Conservation (phyloP, 306 rosid genomes). For the Pyrus bretschneideri region DNA sequence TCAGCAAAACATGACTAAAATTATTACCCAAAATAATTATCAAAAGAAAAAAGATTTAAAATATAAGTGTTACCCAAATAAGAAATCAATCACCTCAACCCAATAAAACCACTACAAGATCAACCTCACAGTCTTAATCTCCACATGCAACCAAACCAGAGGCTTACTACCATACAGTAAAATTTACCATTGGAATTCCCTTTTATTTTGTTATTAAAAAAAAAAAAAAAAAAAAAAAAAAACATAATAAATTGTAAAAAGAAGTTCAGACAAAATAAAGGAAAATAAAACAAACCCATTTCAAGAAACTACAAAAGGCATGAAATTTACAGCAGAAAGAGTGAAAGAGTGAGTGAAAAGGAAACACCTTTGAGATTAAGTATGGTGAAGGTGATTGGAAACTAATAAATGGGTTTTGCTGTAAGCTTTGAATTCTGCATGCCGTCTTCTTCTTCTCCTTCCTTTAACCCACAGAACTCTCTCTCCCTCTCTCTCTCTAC, state of each 20-base stretch:
- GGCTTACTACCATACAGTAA: constrained; percentile 17
- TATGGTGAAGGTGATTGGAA: constrained; percentile 1
- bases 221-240: background rate
- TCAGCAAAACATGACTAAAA: background rate
- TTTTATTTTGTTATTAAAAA: background rate
- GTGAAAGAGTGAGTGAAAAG: background rate
- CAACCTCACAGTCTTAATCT: constrained; percentile 17
- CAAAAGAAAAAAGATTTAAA: background rate
- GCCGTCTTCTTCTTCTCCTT: constrained; percentile 3
- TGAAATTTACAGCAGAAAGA: background rate
- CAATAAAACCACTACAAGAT: background rate
- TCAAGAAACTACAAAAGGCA: background rate
- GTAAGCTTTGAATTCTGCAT: constrained; percentile 21
- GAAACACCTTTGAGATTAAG: constrained; percentile 18
- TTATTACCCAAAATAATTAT: background rate
- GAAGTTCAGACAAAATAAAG: background rate
- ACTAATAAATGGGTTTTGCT: constrained; percentile 20
- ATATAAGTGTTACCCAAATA: background rate
- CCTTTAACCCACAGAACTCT: constrained; percentile 1
- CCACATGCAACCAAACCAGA: constrained; percentile 20
- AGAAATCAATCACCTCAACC: constrained; percentile 10
- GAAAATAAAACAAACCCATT: background rate
- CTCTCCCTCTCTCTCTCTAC: background rate
- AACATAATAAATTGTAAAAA: background rate
- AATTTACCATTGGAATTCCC: background rate